These are phyloP conservation scores for Cytospora paraplurivora DNA, from an alignment of 2,329 filamentous ascomycete species.

Conservation along the genomic window DNA sequence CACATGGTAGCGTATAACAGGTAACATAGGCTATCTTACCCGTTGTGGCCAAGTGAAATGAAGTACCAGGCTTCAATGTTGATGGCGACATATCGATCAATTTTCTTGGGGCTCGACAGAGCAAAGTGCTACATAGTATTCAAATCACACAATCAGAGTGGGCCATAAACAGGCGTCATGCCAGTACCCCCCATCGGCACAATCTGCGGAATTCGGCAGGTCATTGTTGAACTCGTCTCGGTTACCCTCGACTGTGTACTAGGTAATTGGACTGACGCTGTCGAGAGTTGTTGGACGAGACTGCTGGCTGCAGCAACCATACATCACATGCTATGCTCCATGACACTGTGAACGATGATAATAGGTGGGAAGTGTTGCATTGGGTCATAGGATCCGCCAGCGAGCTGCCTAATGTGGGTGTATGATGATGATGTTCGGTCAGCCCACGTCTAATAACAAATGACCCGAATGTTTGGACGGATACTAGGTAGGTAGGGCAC, in stretches of 20 bases:
- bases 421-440: background rate
- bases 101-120: background rate
- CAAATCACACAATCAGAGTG: background rate
- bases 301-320: conserved; percentile 12
- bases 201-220: conserved; percentile 12
- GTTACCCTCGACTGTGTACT: conserved; percentile 7
- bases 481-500: background rate
- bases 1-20: background rate
- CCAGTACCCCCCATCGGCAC: background rate
- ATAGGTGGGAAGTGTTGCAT: conserved; percentile 2
- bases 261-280: background rate
- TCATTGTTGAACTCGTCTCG: conserved; percentile 11
- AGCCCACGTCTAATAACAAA: background rate
- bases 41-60: background rate
- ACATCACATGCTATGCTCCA: conserved; percentile 15
- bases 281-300: conserved; percentile 4
- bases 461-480: conserved; percentile 9
- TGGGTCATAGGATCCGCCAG: conserved; percentile 7
- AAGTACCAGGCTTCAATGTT: background rate
- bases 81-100: background rate
- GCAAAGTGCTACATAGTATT: background rate
- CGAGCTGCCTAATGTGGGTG: background rate
- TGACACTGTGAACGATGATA: conserved; percentile 12
- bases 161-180: background rate
- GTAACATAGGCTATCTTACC: background rate